Evolutionary conservation across 495 filamentous ascomycete species (phyloP).

Genomic region (Niebla homalea): DNA sequence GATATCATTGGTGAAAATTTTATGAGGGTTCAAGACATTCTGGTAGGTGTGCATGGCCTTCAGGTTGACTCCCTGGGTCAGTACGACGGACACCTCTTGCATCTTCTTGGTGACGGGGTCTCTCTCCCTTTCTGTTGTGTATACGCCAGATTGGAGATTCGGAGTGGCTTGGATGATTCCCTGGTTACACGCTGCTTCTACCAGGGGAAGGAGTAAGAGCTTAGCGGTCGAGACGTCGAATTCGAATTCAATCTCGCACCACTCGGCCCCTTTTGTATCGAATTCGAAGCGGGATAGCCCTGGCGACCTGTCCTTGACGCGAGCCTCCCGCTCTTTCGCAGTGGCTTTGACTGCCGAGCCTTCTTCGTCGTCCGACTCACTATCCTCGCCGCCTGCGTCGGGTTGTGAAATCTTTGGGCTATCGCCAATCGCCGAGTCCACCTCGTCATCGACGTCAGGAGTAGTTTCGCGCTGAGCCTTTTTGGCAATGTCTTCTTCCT

Average conservation of each 20-base stretch:
- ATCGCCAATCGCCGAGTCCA: slow-evolving; percentile 43
- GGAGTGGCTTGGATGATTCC: slow-evolving; percentile 80
- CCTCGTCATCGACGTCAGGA: slow-evolving; percentile 31
- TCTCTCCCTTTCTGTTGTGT: slow-evolving; percentile 48
- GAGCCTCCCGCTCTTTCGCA: slow-evolving; percentile 42
- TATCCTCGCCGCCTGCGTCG: slow-evolving; percentile 34
- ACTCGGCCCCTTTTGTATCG: slow-evolving; percentile 57
- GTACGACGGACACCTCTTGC: slow-evolving; percentile 39
- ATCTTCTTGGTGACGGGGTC: slow-evolving; percentile 34
- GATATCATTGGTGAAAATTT: slow-evolving; percentile 85
- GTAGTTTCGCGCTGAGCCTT: slow-evolving; percentile 40
- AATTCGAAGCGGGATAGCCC: slow-evolving; percentile 68
- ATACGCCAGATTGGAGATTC: slow-evolving; percentile 57
- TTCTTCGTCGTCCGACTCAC: slow-evolving; percentile 27
- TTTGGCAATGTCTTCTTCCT: slow-evolving; percentile 62
- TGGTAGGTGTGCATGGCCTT: slow-evolving; percentile 77
- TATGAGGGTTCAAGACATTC: slow-evolving; percentile 75
- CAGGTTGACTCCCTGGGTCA: slow-evolving; percentile 81
- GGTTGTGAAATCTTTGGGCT: slow-evolving; percentile 30
- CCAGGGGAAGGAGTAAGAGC: slow-evolving; percentile 78
- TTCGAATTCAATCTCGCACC: slow-evolving; percentile 70
- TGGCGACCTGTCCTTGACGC: slow-evolving; percentile 49
- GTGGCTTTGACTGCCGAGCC: slow-evolving; percentile 17
- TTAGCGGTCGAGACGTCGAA: slow-evolving; percentile 74
- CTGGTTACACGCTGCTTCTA: slow-evolving; percentile 60